Percentiles rank a stretch among this genome's conserved stretches.
Evolutionary conservation across 2,329 filamentous ascomycete genomes (phyloP).

Genomic region (Claviceps capensis): DNA sequence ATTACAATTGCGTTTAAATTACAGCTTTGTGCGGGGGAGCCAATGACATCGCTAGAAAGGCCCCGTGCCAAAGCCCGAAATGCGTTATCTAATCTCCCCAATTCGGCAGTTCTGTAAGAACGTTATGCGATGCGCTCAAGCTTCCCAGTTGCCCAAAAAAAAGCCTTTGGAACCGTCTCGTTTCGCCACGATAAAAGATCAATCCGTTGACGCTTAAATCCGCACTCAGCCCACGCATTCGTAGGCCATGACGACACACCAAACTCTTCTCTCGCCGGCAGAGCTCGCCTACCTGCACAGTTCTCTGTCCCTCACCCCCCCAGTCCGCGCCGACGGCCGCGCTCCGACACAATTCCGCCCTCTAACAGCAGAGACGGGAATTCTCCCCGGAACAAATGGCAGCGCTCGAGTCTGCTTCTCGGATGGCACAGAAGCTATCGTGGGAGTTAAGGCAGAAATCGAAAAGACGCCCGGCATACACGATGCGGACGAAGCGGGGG

Average conservation of each 20-base stretch:
- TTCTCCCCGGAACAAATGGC: constrained; percentile 80
- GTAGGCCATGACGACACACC: constrained; percentile 46
- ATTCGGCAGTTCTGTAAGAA: not conserved
- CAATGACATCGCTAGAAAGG: no score
- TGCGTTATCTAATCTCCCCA: not conserved
- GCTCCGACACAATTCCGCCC: constrained; percentile 77
- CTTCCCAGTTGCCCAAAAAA: not conserved
- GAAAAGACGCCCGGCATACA: constrained; percentile 46
- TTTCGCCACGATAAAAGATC: not conserved
- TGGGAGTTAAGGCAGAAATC: constrained; percentile 90
- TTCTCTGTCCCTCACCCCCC: constrained; percentile 67
- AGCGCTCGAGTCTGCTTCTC: constrained; percentile 88
- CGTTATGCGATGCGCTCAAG: not conserved
- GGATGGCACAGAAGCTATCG: constrained; percentile 90
- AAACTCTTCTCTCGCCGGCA: constrained; percentile 75
- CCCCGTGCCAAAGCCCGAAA: no score
- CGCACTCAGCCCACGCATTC: not conserved
- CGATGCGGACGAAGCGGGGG: constrained; percentile 13
- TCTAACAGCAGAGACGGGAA: constrained; percentile 76
- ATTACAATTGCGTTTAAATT: no score
- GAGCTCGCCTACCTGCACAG: constrained; percentile 92
- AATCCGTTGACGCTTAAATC: not conserved
- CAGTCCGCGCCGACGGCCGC: constrained; percentile 82
- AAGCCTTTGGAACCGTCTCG: not conserved
- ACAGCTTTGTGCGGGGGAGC: no score